Evolutionary conservation across 345 rosid genomes (phyloP), one percentile per base, ranked within the genome.

Genomic region (Citrus medica): DNA sequence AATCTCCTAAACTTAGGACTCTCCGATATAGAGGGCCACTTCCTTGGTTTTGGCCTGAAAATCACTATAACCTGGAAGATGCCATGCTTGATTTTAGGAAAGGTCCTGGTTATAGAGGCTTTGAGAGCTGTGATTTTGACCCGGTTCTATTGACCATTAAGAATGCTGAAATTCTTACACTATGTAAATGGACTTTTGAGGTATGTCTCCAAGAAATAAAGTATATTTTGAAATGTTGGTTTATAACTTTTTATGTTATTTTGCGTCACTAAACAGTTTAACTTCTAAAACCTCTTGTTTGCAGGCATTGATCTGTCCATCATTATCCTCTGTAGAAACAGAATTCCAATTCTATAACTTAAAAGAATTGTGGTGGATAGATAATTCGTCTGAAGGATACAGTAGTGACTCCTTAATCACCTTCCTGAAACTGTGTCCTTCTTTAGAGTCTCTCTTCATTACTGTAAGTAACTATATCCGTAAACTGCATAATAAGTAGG

Each of bases 301-400:
- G 76, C 86, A 91, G 91, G 90, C 80, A 40, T 60, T 90, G 56
- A 79, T 91, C 21, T 73, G 72, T 78, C 90, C 86, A 28, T 85
- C 86, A 5, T 64, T 91, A 19, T 84, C 91, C 25, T 79, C 81
- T 25, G 82, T 85, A 30, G 71, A 61, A 76, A 71, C 86, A 65
- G 84, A 85, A 28, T 90, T 90, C 61, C 90, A 85, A 38, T 88
- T 91, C 79, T 91, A 87, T 76, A 84, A 80, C 24, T 71, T 91
- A 70, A 87, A 85, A 65, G 93, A 88, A 73, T 17, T 91, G 67
- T 74, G 86, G 85, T 91, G 95, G 95, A 87, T 88, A 4, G 95
- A 91, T 63, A 72, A 76, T 79, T 81, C 79, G 16, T 51, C 71
- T 33, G 78, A 80, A 78, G 79, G 78, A 72, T 83, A 71, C 78